Evolutionary conservation across 164 flowering plant genomes (phyloP), one percentile per base, ranked within the genome.

Genomic region (Hamamelis virginiana): DNA sequence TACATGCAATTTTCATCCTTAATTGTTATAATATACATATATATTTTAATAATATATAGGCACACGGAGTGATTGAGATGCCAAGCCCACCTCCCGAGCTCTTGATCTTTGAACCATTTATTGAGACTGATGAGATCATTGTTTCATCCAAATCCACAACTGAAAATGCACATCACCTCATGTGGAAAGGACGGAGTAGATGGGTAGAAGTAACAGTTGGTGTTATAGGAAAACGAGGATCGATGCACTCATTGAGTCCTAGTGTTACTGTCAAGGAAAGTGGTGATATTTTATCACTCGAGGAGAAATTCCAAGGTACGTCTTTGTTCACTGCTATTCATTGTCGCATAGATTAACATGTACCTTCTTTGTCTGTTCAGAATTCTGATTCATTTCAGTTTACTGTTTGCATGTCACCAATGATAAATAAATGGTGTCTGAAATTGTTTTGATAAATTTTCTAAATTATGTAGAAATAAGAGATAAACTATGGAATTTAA

Each of bases 201-300:
- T 93, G 98, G 98, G 89, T 93, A 22, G 98, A 91, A 80, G 68
- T 91, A 57, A 93, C 97, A 23, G 98, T 88, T 69, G 97, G 98
- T 71, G 98, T 93, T 41, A 33, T 89, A 13, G 98, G 97, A 33
- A 85, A 82, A 75, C 82, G 76, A 26, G 95, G 95, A 74, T 81
- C 82, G 16, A 89, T 91, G 92, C 89, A 76, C 61, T 89, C 98
- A 26, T 41, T 93, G 78, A 88, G 80, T 74, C 98, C 98, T 71
- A 93, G 98, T 73, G 68, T 91, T 26, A 93, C 98, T 63, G 98
- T 93, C 52, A 91, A 91, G 80, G 98, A 89, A 80, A 75, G 78
- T 64, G 98, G 98, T 33, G 98, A 84, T 64, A 89, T 93, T 70
- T 75, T 93, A 76, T 93, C 98, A 0, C 92, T 93, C 58, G 98